Conservation (phyloP, 139 green algal genomes). For the Chlorella sp. region DNA sequence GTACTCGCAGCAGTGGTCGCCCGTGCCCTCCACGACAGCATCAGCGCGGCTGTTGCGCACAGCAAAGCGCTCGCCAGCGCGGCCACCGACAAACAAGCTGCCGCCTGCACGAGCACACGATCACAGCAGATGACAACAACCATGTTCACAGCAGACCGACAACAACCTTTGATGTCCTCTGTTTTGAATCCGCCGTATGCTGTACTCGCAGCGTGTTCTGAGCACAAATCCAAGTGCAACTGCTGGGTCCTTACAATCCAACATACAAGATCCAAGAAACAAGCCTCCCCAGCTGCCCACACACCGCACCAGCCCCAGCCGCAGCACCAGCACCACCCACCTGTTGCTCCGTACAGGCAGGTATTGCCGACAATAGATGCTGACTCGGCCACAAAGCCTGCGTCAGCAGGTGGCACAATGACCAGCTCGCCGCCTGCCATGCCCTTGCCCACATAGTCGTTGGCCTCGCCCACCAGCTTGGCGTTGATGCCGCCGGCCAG, state of each 20-base stretch:
- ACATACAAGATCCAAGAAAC: too few species aligned
- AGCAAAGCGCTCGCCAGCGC: slow-evolving; percentile 77
- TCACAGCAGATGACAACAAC: too few species aligned
- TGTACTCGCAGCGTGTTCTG: too few species aligned
- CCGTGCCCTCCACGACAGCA: slow-evolving; percentile 92
- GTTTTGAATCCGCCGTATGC: too few species aligned
- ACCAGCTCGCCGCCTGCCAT: slow-evolving; percentile 91
- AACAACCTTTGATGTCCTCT: too few species aligned
- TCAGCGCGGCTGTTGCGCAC: slow-evolving; percentile 85
- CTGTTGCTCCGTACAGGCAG: slow-evolving; percentile 96
- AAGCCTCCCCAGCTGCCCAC: too few species aligned
- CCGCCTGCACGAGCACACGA: too few species aligned
- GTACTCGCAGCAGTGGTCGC: slow-evolving; percentile 97
- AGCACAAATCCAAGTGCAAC: too few species aligned
- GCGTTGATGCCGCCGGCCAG: slow-evolving; percentile 55
- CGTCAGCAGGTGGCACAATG: slow-evolving; percentile 75
- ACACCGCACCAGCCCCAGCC: too few species aligned
- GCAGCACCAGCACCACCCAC: too few species aligned
- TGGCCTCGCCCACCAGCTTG: slow-evolving; percentile 89
- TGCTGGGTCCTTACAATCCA: too few species aligned
- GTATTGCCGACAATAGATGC: slow-evolving; percentile 94
- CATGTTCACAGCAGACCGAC: too few species aligned
- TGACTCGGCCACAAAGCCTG: slow-evolving; percentile 48
- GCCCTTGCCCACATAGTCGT: slow-evolving; percentile 99
- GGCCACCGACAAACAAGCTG: slow-evolving; percentile 86